Conservation (phyloP, 257 asterid genomes). For the Solanum pinnatisectum region DNA sequence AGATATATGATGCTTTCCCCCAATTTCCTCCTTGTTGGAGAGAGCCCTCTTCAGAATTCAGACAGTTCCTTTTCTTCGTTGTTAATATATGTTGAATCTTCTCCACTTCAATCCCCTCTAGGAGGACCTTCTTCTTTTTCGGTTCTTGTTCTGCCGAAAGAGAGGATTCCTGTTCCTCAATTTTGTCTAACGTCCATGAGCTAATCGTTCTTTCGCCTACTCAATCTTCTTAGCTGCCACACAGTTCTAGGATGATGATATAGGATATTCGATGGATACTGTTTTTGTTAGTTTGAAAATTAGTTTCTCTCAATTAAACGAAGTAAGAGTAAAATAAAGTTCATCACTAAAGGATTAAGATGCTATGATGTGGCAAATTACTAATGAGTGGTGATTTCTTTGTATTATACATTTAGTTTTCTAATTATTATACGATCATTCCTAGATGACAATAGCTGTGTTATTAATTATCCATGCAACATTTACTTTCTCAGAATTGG, state of each 20-base stretch:
- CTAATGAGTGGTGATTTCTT: neutral
- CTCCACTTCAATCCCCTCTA: no score
- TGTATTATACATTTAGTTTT: neutral
- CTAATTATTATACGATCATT: neutral
- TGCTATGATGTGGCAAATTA: neutral
- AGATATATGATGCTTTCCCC: neutral
- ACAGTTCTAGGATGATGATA: neutral
- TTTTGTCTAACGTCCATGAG: neutral
- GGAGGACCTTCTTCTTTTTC: no score
- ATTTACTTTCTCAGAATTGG: slow-evolving; percentile 48
- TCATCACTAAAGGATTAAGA: neutral
- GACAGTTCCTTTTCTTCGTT: neutral
- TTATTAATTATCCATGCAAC: neutral
- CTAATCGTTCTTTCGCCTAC: neutral
- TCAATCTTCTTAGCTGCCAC: neutral
- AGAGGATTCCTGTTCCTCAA: neutral
- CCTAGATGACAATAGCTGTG: neutral
- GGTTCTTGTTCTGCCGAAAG: neutral
- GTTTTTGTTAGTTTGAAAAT: neutral
- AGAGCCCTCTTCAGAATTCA: neutral
- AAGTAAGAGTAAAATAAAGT: neutral
- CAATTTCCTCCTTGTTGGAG: neutral
- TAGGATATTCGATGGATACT: neutral
- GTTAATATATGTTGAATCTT: no score
- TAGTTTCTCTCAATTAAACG: neutral